A percentile compares a stretch with the other conserved stretches of the same genome.
Conservation (phyloP, 352 stramenopile genomes). For the Phytopythium mirpurense region DNA sequence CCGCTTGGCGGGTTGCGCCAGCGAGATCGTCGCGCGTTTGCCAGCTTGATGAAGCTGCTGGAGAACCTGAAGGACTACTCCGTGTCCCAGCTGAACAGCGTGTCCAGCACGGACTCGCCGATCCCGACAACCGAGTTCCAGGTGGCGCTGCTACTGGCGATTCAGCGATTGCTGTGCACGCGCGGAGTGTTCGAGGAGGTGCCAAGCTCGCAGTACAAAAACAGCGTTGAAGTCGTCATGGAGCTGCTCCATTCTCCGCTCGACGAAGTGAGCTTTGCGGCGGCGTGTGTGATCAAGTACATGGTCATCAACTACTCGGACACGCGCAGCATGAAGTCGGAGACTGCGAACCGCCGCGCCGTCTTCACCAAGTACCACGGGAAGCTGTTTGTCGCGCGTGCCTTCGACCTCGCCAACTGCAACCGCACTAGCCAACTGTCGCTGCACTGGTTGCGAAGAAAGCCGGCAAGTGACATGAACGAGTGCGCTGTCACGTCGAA, state of each 20-base stretch:
- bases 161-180: constrained; percentile 79
- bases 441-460: constrained; percentile 16
- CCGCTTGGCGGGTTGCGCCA: constrained; percentile 65
- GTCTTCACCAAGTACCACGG: constrained; percentile 85
- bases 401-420: constrained; percentile 72
- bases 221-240: constrained; percentile 83
- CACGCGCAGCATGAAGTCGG: constrained; percentile 78
- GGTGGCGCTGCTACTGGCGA: constrained; percentile 68
- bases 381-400: constrained; percentile 74
- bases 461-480: constrained; percentile 8
- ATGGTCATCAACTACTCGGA: constrained; percentile 91
- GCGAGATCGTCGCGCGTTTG: constrained; percentile 70
- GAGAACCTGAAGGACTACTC: constrained; percentile 85
- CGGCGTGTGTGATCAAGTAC: constrained; percentile 81
- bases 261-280: constrained; percentile 82
- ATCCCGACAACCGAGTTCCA: constrained; percentile 82
- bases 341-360: constrained; percentile 75
- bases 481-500: constrained; percentile 28
- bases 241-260: constrained; percentile 82
- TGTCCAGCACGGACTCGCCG: constrained; percentile 73
- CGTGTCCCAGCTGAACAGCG: constrained; percentile 74
- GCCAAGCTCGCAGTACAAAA: constrained; percentile 82
- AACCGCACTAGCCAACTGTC: constrained; percentile 36
- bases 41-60: constrained; percentile 77
- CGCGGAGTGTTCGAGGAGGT: constrained; percentile 84